Evolutionary conservation across 768 basidiomycete genomes (phyloP).

Genomic region (Strobilomyces dryophilus): DNA sequence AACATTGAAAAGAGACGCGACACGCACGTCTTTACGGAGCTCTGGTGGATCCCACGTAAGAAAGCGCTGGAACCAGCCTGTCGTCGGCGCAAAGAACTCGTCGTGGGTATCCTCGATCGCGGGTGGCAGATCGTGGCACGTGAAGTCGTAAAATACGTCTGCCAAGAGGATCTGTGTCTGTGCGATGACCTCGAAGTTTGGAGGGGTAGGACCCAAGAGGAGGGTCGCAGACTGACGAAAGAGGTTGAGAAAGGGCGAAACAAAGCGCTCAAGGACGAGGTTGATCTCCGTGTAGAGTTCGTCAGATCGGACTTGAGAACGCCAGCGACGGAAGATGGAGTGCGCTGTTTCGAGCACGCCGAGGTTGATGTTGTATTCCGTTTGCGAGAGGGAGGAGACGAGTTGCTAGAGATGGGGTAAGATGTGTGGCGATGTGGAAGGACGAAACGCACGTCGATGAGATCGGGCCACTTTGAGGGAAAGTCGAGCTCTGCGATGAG

Average conservation of each 20-base stretch:
- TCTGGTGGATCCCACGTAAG: constrained; percentile 73
- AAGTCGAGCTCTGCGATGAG: constrained; percentile 92
- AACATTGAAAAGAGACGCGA: background rate
- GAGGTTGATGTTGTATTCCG: constrained; percentile 82
- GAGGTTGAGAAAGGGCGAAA: constrained; percentile 76
- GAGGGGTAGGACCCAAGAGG: constrained; percentile 41
- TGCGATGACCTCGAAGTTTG: constrained; percentile 50
- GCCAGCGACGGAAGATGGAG: constrained; percentile 93
- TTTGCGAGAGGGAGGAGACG: constrained; percentile 71
- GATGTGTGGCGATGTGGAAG: constrained; percentile 4
- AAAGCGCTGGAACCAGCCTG: constrained; percentile 77
- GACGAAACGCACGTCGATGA: constrained; percentile 73
- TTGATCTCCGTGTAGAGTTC: constrained; percentile 88
- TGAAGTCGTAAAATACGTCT: constrained; percentile 91
- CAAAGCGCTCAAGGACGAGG: constrained; percentile 80
- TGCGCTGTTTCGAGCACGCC: constrained; percentile 93
- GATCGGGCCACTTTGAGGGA: constrained; percentile 80
- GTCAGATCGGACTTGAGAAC: constrained; percentile 85
- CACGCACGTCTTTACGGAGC: constrained; percentile 59
- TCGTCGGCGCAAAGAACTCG: constrained; percentile 71
- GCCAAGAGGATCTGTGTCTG: constrained; percentile 75
- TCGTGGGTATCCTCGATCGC: constrained; percentile 85
- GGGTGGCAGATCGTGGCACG: constrained; percentile 92
- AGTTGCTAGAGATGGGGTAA: constrained; percentile 65
- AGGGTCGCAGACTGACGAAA: constrained; percentile 63